Percentiles rank a stretch among this genome's conserved stretches.
These are phyloP conservation scores for Zygnema cylindricum DNA, from an alignment of 139 green algal genomes.

Conservation along the genomic window DNA sequence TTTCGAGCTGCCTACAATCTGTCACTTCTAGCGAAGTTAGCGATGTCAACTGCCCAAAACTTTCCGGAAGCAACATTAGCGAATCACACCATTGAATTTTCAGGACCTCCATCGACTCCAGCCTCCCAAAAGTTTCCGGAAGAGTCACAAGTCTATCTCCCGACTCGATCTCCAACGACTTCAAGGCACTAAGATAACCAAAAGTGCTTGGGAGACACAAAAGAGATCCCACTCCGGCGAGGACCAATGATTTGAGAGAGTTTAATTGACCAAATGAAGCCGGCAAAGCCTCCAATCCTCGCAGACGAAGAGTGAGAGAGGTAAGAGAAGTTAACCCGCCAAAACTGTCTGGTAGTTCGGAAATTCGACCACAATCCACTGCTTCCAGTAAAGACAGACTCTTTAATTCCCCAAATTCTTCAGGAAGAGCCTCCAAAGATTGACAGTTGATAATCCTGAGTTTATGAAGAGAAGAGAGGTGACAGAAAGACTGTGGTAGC, in stretches of 20 bases:
- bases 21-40: not conserved
- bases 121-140: not conserved
- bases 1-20: not conserved
- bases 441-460: not conserved
- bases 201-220: not conserved
- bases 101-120: not conserved
- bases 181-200: not conserved
- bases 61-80: not conserved
- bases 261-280: conserved; percentile 11
- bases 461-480: not conserved
- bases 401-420: not conserved
- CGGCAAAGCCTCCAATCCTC: not conserved
- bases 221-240: not conserved
- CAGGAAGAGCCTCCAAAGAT: not conserved
- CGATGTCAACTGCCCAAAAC: not conserved
- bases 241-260: conserved; percentile 3
- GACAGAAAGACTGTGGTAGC: conserved; percentile 24
- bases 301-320: conserved; percentile 19
- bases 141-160: not conserved
- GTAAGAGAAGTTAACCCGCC: not conserved
- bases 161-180: not conserved
- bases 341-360: conserved; percentile 5
- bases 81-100: not conserved
- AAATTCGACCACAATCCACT: not conserved
- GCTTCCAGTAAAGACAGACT: not conserved